phyloP scores from a whole-genome alignment of 2,329 filamentous ascomycete genomes.

The Eurotiales sp. region DNA sequence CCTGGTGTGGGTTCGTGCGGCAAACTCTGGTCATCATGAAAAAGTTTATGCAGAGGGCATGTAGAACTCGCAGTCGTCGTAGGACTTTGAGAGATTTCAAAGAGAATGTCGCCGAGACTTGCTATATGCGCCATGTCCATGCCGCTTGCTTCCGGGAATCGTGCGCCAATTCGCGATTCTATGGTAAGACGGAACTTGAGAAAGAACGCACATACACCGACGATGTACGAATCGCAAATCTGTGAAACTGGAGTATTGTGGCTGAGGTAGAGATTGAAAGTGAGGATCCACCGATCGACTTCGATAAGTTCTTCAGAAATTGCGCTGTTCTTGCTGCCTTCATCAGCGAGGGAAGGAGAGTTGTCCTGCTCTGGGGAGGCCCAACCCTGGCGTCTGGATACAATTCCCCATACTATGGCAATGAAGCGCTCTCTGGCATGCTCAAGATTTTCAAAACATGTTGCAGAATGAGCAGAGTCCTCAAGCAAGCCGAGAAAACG shows the following conservation, averaged over 20 bases:
- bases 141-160: neutral
- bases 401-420: neutral
- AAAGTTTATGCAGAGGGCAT: slow-evolving; percentile 5
- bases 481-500: neutral
- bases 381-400: neutral
- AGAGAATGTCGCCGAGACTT: slow-evolving; percentile 8
- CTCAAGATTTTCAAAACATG: neutral
- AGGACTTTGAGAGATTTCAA: neutral
- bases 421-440: slow-evolving; percentile 6
- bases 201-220: slow-evolving; percentile 8
- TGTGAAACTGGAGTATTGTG: neutral
- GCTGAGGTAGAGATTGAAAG: slow-evolving; percentile 10
- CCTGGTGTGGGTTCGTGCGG: neutral
- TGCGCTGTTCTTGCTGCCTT: neutral
- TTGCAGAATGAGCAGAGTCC: neutral
- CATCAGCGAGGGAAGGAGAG: too few relatives aligned
- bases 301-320: slow-evolving; percentile 1
- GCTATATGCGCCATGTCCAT: slow-evolving; percentile 11
- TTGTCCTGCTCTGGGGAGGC: neutral
- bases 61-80: neutral
- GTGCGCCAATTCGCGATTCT: neutral
- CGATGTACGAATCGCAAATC: neutral
- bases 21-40: neutral
- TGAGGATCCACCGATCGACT: slow-evolving; percentile 10
- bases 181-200: slow-evolving; percentile 9